These are phyloP conservation scores for Cronartium quercuum DNA, from an alignment of 1,284 basidiomycete genomes.

Conservation along the genomic window DNA sequence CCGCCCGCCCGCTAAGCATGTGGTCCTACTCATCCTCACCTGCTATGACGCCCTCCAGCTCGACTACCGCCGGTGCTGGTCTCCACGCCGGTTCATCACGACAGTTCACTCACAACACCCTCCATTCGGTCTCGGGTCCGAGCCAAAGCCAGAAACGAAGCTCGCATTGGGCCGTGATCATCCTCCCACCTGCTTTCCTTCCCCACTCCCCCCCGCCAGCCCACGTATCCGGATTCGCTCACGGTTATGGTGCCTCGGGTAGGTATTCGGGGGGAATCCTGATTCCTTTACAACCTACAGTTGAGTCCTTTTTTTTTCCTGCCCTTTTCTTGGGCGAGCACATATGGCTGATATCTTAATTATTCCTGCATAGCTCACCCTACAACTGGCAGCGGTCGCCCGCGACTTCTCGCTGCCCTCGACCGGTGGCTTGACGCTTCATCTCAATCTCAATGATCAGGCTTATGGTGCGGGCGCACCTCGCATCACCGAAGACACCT, in stretches of 20 bases:
- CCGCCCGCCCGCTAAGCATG: neutral
- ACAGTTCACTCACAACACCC: too few species aligned
- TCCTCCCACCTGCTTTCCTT: constrained; percentile 61
- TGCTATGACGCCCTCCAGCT: neutral
- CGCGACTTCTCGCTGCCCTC: constrained; percentile 72
- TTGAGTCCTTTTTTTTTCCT: constrained; percentile 49
- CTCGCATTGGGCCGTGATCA: constrained; percentile 58
- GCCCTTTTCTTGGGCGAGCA: too few species aligned
- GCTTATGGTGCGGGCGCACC: constrained; percentile 60
- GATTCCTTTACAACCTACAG: constrained; percentile 68
- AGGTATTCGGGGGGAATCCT: constrained; percentile 63
- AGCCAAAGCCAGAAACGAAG: neutral
- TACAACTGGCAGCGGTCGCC: constrained; percentile 66
- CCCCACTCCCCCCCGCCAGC: constrained; percentile 60
- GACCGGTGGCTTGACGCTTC: constrained; percentile 64
- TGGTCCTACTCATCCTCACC: neutral
- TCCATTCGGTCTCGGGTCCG: too few species aligned
- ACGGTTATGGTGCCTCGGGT: constrained; percentile 59
- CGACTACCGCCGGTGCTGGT: neutral
- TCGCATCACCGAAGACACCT: constrained; percentile 67
- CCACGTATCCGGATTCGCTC: constrained; percentile 51
- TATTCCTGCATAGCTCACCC: constrained; percentile 57
- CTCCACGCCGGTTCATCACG: neutral
- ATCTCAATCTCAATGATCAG: constrained; percentile 50
- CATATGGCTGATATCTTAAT: neutral